Base-by-base conservation (phyloP, 768 basidiomycete species). In the Mycena indigotica region DNA sequence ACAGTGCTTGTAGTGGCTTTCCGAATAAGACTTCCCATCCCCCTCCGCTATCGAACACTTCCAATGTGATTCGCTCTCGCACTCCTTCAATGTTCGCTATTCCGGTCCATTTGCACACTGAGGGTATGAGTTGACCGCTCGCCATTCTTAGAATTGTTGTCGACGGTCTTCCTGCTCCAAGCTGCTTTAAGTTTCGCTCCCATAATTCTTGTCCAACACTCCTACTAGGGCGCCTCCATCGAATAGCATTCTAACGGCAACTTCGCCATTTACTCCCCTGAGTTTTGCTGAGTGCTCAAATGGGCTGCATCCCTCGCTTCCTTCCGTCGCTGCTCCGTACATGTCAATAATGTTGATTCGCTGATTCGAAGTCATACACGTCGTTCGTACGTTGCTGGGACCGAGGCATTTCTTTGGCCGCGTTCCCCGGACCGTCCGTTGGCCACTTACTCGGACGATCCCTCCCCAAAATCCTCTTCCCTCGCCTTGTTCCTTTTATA, bases 141-240 rank as follows among this genome's bases (percentile, higher is more conserved):
- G 73, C 75, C 75, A 77, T 74, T 2, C 67, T 40, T 5, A 77
- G 57, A 1, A n/a, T 21, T 28, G 54, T 58, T 0, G 6, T 4
- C 1, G 73, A 74, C 5, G 35, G 53, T 3, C 26, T 5, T 17
- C 54, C 52, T 0, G 17, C 5, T 8, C 62, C 45, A 4, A 73
- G 25, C n/a, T 54, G 16, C 4, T 57, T 44, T 15, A 53, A 35
- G 17, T 65, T 40, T 19, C 23, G 28, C 13, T 50, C 35, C 57
- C 59, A 72, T 4, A 68, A 40, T 3, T 32, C 23, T 5, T 23
- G 23, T 67, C 64, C 41, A 75, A 68, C 4, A 66, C 69, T 23
- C 61, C 68, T 0, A 69, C 62, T 70, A 72, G 63, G 2, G 72
- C 70, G 0, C 74, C 71, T 25, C 71, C 70, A 40, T 74, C 72